Evolutionary conservation across 176 grass and related monocot species (phyloP).

Genomic region (Urochloa ruziziensis): DNA sequence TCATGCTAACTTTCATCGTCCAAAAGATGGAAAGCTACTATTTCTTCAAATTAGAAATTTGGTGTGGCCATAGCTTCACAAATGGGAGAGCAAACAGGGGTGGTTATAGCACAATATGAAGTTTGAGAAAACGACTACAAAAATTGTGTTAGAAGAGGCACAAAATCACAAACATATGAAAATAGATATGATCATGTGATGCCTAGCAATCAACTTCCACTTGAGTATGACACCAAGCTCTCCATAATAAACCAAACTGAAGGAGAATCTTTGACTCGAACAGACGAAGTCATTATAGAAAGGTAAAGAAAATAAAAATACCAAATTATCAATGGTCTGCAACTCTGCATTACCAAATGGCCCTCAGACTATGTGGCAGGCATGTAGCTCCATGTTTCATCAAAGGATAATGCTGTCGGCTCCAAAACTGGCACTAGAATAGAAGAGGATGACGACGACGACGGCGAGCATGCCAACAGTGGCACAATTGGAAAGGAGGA

Average conservation of each 20-base stretch:
- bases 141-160: not conserved
- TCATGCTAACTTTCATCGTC: not conserved
- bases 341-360: not conserved
- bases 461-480: not conserved
- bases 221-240: not conserved
- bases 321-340: not conserved
- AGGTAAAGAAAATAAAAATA: not conserved
- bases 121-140: not conserved
- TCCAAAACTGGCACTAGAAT: constrained; percentile 8
- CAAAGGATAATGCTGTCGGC: constrained; percentile 5
- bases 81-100: not conserved
- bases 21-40: not conserved
- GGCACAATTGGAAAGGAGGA: not conserved
- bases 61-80: not conserved
- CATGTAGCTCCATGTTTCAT: not conserved
- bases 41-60: not conserved
- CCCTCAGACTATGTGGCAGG: constrained; percentile 15
- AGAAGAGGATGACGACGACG: not conserved
- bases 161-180: not conserved
- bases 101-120: not conserved
- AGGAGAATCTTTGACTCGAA: not conserved
- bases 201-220: not conserved
- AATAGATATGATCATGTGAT: not conserved
- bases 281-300: not conserved
- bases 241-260: not conserved